Base-by-base conservation (phyloP, 2,329 filamentous ascomycete species). In the Aspergillus chevalieri region DNA sequence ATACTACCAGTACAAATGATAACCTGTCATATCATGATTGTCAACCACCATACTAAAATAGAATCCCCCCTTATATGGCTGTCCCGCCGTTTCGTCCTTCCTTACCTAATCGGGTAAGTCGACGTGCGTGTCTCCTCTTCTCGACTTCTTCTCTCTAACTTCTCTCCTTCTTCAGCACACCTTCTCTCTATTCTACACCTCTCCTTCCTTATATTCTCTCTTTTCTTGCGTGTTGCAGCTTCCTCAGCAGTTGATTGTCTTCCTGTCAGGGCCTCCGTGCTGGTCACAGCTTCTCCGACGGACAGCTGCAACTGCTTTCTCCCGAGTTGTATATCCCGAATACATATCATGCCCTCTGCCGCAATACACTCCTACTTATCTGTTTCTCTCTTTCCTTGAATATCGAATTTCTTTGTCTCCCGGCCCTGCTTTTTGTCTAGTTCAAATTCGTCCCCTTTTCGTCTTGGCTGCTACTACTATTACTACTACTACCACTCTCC, bases 11-110 rank as follows among this genome's bases (percentile, higher is more conserved):
- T 4, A 22, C 21, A 5, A 22, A 1, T 22, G 6, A 30, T 30
- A 30, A 30, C 26, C 26, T 30, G 26, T 28, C 26, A 28, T 28
- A 30, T 30, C 26, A 30, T 30, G 26, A 30, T 30, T 30, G 10
- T 30, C 26, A 30, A 30, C 10, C 9, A 4, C 26, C 7, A 30
- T 30, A 30, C 26, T 30, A 30, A 41, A 41, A 41, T 19, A 41
- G 17, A 41, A 41, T 19, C 17, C 38, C 38, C 33, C 38, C 9
- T 19, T 19, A 41, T 41, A 12, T 41, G n/a, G n/a, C 34, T 36
- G 6, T 36, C 34, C 34, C 34, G 34, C 34, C 34, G 34, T 45
- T 19, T 47, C 43, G 33, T 49, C 48, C 34, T n/a, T 24, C 19
- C n/a, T 38, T 38, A 38, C 34, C 34, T n/a, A 19, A 38, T 38